Conservation (phyloP, 2,329 filamentous ascomycete species). For the Tricladium varicosporioides region DNA sequence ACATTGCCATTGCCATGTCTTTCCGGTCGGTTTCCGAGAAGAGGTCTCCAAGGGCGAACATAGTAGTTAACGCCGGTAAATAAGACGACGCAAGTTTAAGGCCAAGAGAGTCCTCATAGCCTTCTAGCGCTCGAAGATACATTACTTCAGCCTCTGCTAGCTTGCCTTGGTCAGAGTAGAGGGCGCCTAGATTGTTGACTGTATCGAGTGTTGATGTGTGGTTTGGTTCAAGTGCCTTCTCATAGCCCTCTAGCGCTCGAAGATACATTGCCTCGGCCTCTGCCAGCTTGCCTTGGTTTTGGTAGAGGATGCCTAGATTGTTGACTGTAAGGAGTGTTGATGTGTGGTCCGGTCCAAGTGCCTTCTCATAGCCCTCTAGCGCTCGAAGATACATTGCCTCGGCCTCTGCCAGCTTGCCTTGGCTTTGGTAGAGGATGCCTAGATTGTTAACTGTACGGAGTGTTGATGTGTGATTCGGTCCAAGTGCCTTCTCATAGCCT, state of each 20-base stretch:
- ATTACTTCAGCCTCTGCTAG: conserved; percentile 27
- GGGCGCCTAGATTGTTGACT: conserved; percentile 14
- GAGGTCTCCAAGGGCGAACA: conserved; percentile 29
- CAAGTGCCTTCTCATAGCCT: no score
- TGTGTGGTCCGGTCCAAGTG: no score
- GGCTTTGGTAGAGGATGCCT: conserved; percentile 2
- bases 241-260: conserved; percentile 22
- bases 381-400: conserved; percentile 1
- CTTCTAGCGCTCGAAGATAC: conserved; percentile 32
- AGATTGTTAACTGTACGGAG: conserved; percentile 9
- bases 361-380: no score
- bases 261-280: no score
- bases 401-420: conserved; percentile 13
- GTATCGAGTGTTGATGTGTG: conserved; percentile 17
- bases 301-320: no score
- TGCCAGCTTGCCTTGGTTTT: no score
- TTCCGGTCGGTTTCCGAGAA: conserved; percentile 26
- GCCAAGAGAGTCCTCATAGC: conserved; percentile 24
- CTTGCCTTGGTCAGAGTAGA: conserved; percentile 21
- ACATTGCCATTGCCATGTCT: conserved; percentile 29
- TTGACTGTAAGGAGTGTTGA: no score
- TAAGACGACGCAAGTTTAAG: conserved; percentile 25
- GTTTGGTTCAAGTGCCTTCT: conserved; percentile 16
- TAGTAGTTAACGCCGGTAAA: conserved; percentile 29
- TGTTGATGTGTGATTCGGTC: conserved; percentile 11